Percentiles rank a stretch among this genome's conserved stretches.
These are phyloP conservation scores for Rostrohypoxylon terebratum DNA, from an alignment of 495 filamentous ascomycete species.

Conservation along the genomic window DNA sequence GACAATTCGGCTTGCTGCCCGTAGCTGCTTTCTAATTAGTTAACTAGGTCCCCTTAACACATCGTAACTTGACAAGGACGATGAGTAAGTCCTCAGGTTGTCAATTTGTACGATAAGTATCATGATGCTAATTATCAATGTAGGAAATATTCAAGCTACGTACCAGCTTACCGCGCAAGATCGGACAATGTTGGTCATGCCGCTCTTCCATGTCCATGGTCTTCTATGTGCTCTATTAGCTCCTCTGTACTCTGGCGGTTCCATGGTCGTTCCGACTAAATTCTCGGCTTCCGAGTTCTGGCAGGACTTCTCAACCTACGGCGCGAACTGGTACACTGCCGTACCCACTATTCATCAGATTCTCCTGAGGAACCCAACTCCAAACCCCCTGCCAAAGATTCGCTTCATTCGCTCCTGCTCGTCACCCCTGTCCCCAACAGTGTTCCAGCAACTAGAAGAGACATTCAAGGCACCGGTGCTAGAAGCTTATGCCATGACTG, in stretches of 20 bases:
- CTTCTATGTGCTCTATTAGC: constrained; percentile 82
- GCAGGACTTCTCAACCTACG: constrained; percentile 73
- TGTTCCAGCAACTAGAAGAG: constrained; percentile 78
- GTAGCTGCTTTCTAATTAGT: constrained; percentile 27
- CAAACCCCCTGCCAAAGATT: constrained; percentile 74
- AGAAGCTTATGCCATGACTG: constrained; percentile 93
- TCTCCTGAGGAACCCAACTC: constrained; percentile 75
- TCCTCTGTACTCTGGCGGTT: constrained; percentile 76
- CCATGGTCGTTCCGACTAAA: constrained; percentile 75
- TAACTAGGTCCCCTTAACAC: constrained; percentile 75
- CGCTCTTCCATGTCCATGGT: constrained; percentile 89
- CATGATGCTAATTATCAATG: constrained; percentile 1
- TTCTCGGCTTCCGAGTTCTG: constrained; percentile 90
- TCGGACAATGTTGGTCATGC: constrained; percentile 89
- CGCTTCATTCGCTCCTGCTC: constrained; percentile 91
- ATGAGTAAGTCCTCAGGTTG: constrained; percentile 66
- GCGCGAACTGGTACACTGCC: constrained; percentile 90
- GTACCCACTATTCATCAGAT: constrained; percentile 93
- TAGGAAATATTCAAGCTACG: constrained; percentile 78
- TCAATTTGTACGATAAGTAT: not conserved
- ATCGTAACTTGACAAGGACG: constrained; percentile 79
- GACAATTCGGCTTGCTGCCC: not conserved
- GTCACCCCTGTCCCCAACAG: constrained; percentile 79
- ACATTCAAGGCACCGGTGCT: constrained; percentile 81
- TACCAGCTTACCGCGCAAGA: constrained; percentile 75